Conservation (phyloP, 2,329 filamentous ascomycete species). For the Hortaea werneckii region DNA sequence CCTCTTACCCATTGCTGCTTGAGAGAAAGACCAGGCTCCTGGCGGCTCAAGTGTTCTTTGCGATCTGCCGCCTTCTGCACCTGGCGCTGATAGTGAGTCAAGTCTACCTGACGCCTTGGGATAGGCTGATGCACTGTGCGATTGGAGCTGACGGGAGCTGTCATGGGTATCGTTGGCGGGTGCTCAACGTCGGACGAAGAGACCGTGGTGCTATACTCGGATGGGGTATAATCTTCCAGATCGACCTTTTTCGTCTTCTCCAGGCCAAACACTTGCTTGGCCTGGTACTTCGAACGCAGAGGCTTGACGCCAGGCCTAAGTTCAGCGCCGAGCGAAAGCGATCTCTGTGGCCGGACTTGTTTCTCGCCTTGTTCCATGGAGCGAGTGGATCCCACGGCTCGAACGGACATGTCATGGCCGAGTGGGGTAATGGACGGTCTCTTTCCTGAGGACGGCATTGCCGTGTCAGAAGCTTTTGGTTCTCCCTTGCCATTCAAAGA, state of each 20-base stretch:
- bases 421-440: neutral
- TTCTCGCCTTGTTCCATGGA: conserved; percentile 3
- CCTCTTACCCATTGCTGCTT: too few relatives aligned
- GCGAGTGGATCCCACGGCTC: conserved; percentile 14
- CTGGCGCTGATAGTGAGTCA: neutral
- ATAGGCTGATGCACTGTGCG: conserved; percentile 3
- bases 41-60: neutral
- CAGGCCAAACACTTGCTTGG: conserved; percentile 2
- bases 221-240: conserved; percentile 12
- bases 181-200: conserved; percentile 4
- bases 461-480: neutral
- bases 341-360: neutral
- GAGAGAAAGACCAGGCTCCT: neutral
- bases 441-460: neutral
- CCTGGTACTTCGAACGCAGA: conserved; percentile 4
- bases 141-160: conserved; percentile 11
- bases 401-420: conserved; percentile 9
- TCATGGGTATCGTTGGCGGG: conserved; percentile 1
- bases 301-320: conserved; percentile 6
- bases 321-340: conserved; percentile 8
- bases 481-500: too few relatives aligned
- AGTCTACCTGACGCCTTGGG: neutral
- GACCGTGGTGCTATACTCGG: conserved; percentile 17
- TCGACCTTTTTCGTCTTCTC: conserved; percentile 1
- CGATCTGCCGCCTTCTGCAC: neutral